Conservation (phyloP, 2,329 filamentous ascomycete genomes). For the Parafenestella ontariensis region DNA sequence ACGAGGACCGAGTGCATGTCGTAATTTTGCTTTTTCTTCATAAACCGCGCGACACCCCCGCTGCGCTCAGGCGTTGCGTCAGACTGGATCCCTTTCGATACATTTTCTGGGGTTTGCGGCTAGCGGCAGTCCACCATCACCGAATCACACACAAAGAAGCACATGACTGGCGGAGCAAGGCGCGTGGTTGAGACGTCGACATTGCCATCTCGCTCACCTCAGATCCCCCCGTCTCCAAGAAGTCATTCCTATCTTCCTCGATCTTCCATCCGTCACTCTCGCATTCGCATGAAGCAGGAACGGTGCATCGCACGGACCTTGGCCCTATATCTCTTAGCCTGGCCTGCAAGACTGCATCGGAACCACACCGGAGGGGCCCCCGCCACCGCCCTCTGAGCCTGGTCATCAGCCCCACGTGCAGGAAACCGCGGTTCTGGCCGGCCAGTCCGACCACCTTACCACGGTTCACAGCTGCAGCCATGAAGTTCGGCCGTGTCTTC, state of each 20-base stretch:
- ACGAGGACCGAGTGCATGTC: conserved; percentile 1
- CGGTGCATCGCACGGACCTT: not conserved
- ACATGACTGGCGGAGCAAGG: conserved; percentile 11
- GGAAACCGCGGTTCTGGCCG: conserved; percentile 25
- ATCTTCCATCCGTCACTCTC: not conserved
- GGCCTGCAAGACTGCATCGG: conserved; percentile 14
- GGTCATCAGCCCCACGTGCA: conserved; percentile 35
- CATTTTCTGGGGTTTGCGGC: not conserved
- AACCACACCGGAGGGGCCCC: conserved; percentile 7
- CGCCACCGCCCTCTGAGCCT: conserved; percentile 17
- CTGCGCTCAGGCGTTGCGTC: not conserved
- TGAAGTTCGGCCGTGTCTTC: conserved; percentile 89
- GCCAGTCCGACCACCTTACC: conserved; percentile 23
- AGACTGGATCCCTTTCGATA: not conserved
- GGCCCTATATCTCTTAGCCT: conserved; percentile 2
- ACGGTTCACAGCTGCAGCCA: conserved; percentile 47
- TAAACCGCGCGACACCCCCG: conserved; percentile 3
- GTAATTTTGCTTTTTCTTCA: conserved; percentile 1
- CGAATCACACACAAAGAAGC: conserved; percentile 6
- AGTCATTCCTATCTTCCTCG: not conserved
- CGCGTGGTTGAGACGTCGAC: conserved; percentile 6
- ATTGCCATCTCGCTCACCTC: not conserved
- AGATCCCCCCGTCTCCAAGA: not conserved
- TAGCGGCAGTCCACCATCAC: conserved; percentile 11
- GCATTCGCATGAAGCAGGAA: conserved; percentile 1